Conservation (phyloP, 345 rosid species). For the Moricandia moricandioides region DNA sequence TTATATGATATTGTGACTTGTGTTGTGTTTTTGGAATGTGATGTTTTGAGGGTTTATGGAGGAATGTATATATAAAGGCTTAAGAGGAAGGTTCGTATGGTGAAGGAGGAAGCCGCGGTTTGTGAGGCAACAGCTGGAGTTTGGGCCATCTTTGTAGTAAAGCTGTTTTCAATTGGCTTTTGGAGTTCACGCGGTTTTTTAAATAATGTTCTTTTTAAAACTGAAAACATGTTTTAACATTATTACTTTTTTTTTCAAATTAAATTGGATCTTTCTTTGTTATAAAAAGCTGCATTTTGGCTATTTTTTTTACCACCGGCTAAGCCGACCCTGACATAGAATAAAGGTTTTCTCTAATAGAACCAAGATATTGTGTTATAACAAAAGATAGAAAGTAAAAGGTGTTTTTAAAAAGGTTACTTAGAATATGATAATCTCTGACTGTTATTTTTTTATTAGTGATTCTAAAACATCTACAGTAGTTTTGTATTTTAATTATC, state of each 20-base stretch:
- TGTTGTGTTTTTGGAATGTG: background rate
- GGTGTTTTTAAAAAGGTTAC: background rate
- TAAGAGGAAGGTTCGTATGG: conserved; percentile 26
- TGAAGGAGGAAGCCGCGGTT: conserved; percentile 17
- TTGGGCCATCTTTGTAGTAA: conserved; percentile 30
- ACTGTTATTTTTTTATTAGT: too few relatives aligned
- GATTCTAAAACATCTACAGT: too few relatives aligned
- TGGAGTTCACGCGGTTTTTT: conserved; percentile 28
- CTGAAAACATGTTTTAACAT: background rate
- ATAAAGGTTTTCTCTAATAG: conserved; percentile 2
- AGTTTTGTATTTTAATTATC: too few relatives aligned
- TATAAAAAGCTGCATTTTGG: background rate
- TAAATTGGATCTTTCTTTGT: background rate
- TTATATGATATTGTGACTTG: background rate
- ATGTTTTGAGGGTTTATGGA: conserved; percentile 21
- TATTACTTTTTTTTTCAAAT: background rate
- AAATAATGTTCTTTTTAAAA: background rate
- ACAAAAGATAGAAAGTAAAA: background rate
- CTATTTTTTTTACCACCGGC: conserved; percentile 31
- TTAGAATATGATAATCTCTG: background rate
- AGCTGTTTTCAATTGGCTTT: conserved; percentile 24
- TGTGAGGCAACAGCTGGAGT: conserved; percentile 32
- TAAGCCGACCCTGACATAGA: conserved; percentile 23
- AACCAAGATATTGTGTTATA: conserved; percentile 11
- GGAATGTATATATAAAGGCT: background rate